Evolutionary conservation across 306 rosid species (phyloP), one percentile per base, ranked within the genome.

Genomic region (Psophocarpus tetragonolobus): DNA sequence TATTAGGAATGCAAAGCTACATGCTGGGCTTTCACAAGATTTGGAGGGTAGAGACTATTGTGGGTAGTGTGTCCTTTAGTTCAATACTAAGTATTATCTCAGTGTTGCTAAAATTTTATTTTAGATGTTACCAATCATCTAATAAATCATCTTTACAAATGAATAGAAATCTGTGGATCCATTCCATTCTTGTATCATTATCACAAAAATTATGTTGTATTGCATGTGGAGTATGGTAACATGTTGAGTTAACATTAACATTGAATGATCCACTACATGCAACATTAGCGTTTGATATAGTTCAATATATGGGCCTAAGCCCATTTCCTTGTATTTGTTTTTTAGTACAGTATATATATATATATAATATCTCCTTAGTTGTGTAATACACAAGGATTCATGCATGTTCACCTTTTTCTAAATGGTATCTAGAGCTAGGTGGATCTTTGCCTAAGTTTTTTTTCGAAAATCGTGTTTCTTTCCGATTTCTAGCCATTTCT

Each of bases 1-100:
- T 26, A 24, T 66, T 30, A 54, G 36, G 84, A 74, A 74, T 74
- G 20, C 47, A 24, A 33, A 47, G 32, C 74, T 58, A 8, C 21
- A 58, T 60, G 4, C 17, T 45, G 9, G 36, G 51, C 35, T 68
- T 33, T 36, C 5, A 21, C 9, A 42, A 24, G 30, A 42, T 61
- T 54, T 45, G 3, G 30, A 15, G 33, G 12, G n/a, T 54, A 23
- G 39, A 20, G 45, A 38, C 57, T 58, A 24, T 60, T 54, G 4
- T 48, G 4, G 58, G 48, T 10, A 17, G 32, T 61, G 48, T 21
- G 58, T 21, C 35, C 32, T 57, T 32, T 27, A 26, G 61, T 11
- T 75, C 8, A 32, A 47, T 24, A 21, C 41, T 7, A 18, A 27
- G 33, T 75, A 18, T 17, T 75, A 47, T 47, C 21, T 23, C 48